These are phyloP conservation scores for Mycena venus DNA, from an alignment of 768 basidiomycete genomes.

Conservation along the genomic window DNA sequence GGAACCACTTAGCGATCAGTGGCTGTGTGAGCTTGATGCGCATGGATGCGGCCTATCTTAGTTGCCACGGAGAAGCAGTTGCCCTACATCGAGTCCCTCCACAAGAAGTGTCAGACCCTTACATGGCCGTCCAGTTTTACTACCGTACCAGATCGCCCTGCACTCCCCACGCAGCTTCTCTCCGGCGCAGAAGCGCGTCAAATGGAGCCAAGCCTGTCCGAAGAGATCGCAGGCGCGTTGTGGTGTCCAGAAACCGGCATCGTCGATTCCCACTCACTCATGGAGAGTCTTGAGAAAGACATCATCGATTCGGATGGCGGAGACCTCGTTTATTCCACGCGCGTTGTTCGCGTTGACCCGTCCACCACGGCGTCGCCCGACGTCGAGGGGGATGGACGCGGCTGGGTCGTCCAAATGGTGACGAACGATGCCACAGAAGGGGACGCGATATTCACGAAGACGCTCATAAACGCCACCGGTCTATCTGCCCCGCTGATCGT, in stretches of 20 bases:
- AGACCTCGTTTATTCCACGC: slow-evolving; percentile 82
- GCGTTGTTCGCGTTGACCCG: slow-evolving; percentile 89
- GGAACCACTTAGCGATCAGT: too few species aligned
- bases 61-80: slow-evolving; percentile 80
- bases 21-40: too few species aligned
- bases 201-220: slow-evolving; percentile 88
- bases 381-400: slow-evolving; percentile 57
- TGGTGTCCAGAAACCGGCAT: slow-evolving; percentile 93
- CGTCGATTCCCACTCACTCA: slow-evolving; percentile 86
- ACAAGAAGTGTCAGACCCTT: slow-evolving; percentile 71
- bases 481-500: slow-evolving; percentile 79
- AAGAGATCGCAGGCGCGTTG: slow-evolving; percentile 77
- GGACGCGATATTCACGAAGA: slow-evolving; percentile 80
- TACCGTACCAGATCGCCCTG: slow-evolving; percentile 41
- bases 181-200: slow-evolving; percentile 74
- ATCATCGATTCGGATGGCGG: slow-evolving; percentile 78
- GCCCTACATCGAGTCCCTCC: slow-evolving; percentile 78
- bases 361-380: slow-evolving; percentile 41
- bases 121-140: slow-evolving; percentile 61
- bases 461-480: slow-evolving; percentile 87
- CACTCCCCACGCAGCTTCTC: slow-evolving; percentile 78
- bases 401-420: slow-evolving; percentile 91
- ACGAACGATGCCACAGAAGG: slow-evolving; percentile 60
- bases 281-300: slow-evolving; percentile 87
- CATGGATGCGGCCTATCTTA: too few species aligned